Conservation (phyloP, 2,329 filamentous ascomycete species). For the Fulvia fulva region DNA sequence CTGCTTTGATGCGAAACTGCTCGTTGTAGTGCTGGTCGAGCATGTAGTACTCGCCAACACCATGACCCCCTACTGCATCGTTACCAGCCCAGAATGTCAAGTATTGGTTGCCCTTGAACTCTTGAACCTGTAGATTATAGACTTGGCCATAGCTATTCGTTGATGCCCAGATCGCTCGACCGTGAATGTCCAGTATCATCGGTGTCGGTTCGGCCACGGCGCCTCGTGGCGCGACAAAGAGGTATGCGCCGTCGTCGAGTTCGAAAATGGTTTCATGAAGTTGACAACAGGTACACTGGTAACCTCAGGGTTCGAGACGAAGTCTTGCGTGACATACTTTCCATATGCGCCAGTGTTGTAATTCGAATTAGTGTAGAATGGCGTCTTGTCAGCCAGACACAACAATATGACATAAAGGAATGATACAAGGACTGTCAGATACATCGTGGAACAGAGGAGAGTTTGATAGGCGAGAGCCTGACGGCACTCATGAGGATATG, state of each 20-base stretch:
- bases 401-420: background rate
- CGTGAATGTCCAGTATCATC: constrained; percentile 18
- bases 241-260: constrained; percentile 30
- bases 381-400: constrained; percentile 14
- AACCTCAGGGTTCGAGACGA: constrained; percentile 32
- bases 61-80: constrained; percentile 46
- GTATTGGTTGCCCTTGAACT: constrained; percentile 43
- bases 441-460: background rate
- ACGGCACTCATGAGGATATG: background rate
- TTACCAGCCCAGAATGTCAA: constrained; percentile 50
- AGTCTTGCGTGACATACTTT: constrained; percentile 34
- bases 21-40: constrained; percentile 28
- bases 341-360: constrained; percentile 38
- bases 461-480: background rate
- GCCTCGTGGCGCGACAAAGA: constrained; percentile 29
- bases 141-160: constrained; percentile 33
- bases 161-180: constrained; percentile 16
- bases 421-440: background rate
- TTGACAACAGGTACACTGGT: constrained; percentile 31
- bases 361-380: constrained; percentile 19
- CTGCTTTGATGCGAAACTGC: constrained; percentile 37
- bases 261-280: constrained; percentile 29
- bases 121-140: constrained; percentile 46
- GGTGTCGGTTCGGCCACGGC: constrained; percentile 10
- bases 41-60: constrained; percentile 48